phyloP scores from a whole-genome alignment of 345 rosid species.

The Sisymbrium irio region DNA sequence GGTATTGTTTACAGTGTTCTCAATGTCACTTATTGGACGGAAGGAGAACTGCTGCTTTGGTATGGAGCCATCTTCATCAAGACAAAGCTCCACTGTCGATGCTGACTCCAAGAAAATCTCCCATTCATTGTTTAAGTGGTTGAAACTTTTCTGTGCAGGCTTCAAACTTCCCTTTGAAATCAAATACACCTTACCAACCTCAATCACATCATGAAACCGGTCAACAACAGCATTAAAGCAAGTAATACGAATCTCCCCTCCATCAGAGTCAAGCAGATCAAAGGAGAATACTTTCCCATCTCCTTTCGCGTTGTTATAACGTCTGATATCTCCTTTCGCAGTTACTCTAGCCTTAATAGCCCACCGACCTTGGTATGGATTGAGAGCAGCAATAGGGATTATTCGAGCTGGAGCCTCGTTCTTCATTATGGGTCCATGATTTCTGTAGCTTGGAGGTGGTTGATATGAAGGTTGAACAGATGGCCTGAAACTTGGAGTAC shows the following conservation, averaged over 20 bases:
- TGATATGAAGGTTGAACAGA: constrained; percentile 77
- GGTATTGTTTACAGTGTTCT: constrained; percentile 68
- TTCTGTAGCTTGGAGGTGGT: constrained; percentile 71
- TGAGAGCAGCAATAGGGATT: constrained; percentile 76
- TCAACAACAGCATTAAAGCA: constrained; percentile 89
- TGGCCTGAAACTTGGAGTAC: constrained; percentile 49
- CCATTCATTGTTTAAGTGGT: constrained; percentile 89
- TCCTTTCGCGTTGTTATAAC: constrained; percentile 84
- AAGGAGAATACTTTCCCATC: constrained; percentile 92
- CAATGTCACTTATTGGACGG: constrained; percentile 76
- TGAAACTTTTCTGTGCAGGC: constrained; percentile 86
- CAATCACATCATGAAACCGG: constrained; percentile 64
- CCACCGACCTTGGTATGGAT: constrained; percentile 93
- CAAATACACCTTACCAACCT: constrained; percentile 78
- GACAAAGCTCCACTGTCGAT: constrained; percentile 75
- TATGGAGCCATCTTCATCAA: constrained; percentile 80
- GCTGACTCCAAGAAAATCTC: constrained; percentile 79
- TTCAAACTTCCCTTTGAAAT: constrained; percentile 85
- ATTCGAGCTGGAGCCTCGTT: constrained; percentile 85
- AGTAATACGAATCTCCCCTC: constrained; percentile 86
- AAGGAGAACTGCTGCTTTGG: constrained; percentile 86
- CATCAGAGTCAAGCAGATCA: constrained; percentile 90
- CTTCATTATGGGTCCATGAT: constrained; percentile 76
- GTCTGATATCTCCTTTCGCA: constrained; percentile 84
- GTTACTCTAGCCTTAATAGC: constrained; percentile 93